These are phyloP conservation scores for Yamadazyma olivae DNA, from an alignment of 805 yeast species.

Conservation along the genomic window DNA sequence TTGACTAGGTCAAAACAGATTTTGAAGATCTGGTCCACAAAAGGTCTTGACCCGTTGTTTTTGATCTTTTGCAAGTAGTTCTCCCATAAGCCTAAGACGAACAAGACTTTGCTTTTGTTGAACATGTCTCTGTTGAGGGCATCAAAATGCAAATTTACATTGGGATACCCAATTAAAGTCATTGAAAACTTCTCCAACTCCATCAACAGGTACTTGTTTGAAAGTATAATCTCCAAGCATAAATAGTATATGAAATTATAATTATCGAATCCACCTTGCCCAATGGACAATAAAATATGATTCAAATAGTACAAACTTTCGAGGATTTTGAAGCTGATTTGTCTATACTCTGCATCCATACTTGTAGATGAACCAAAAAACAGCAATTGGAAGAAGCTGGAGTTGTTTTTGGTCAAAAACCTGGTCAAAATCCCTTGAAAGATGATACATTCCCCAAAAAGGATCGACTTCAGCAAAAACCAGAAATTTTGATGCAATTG, in stretches of 20 bases:
- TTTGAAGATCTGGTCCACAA: slow-evolving; percentile 23
- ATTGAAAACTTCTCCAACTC: slow-evolving; percentile 29
- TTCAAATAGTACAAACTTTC: slow-evolving; percentile 42
- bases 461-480: slow-evolving; percentile 36
- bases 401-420: slow-evolving; percentile 19
- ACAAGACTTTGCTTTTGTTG: slow-evolving; percentile 39
- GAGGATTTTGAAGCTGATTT: slow-evolving; percentile 29
- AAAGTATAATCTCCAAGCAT: slow-evolving; percentile 38
- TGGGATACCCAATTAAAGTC: slow-evolving; percentile 31
- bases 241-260: slow-evolving; percentile 59
- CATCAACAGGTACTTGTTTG: slow-evolving; percentile 13
- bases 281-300: slow-evolving; percentile 50
- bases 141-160: slow-evolving; percentile 26
- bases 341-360: slow-evolving; percentile 24
- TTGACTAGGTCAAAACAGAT: slow-evolving; percentile 32
- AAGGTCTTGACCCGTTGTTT: slow-evolving; percentile 11
- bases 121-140: slow-evolving; percentile 24
- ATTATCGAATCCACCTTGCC: slow-evolving; percentile 62
- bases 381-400: slow-evolving; percentile 1
- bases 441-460: slow-evolving; percentile 49
- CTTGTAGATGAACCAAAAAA: slow-evolving; percentile 4
- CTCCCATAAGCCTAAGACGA: slow-evolving; percentile 47
- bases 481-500: slow-evolving; percentile 24
- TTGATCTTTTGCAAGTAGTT: slow-evolving; percentile 33
- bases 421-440: slow-evolving; percentile 48